phyloP scores from a whole-genome alignment of 805 yeast genomes.

The Nakazawaea populi region DNA sequence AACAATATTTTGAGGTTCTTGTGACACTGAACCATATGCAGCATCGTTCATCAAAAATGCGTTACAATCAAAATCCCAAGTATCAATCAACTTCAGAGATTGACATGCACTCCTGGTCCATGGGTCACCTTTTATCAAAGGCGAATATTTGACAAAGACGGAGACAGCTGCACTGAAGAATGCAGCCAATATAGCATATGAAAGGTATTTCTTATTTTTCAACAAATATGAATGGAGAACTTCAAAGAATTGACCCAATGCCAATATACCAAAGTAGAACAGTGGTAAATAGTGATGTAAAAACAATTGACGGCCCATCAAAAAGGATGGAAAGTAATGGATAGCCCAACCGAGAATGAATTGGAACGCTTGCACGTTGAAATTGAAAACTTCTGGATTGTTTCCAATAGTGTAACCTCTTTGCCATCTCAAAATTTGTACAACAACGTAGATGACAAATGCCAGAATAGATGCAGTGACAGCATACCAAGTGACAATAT shows the following conservation, averaged over 20 bases:
- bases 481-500: constrained; percentile 78
- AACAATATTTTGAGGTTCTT: not conserved
- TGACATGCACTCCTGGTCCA: constrained; percentile 75
- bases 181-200: constrained; percentile 37
- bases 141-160: constrained; percentile 57
- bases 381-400: constrained; percentile 54
- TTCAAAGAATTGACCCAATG: constrained; percentile 28
- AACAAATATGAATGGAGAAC: constrained; percentile 22
- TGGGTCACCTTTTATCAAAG: constrained; percentile 69
- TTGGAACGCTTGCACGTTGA: constrained; percentile 55
- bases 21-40: constrained; percentile 14
- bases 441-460: constrained; percentile 41
- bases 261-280: constrained; percentile 37
- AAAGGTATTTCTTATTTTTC: constrained; percentile 34
- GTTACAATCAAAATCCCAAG: constrained; percentile 90
- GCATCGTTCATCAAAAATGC: constrained; percentile 34
- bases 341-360: constrained; percentile 65
- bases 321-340: constrained; percentile 52
- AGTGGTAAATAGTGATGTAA: constrained; percentile 45
- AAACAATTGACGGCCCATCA: constrained; percentile 31
- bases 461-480: constrained; percentile 46
- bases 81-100: constrained; percentile 46
- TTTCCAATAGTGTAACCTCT: constrained; percentile 37
- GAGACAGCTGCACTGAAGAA: constrained; percentile 45
- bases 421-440: constrained; percentile 59